Evolutionary conservation across 2,329 filamentous ascomycete species (phyloP).

Genomic region (Colletotrichum sp.): DNA sequence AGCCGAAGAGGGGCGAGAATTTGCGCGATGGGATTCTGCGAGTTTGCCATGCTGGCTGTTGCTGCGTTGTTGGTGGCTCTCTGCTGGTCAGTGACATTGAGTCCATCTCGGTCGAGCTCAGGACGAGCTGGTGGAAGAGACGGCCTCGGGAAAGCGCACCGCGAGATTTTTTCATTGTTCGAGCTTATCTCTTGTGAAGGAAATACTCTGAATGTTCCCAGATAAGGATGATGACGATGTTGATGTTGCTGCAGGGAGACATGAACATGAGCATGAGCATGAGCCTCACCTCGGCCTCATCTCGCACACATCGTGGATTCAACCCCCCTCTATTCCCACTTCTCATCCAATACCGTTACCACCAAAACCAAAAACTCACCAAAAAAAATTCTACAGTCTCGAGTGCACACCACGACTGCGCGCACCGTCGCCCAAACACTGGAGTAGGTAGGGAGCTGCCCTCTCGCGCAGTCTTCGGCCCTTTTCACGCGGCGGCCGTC

Average conservation of each 20-base stretch:
- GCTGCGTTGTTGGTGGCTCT: not conserved
- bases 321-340: slow-evolving; percentile 6
- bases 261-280: not conserved
- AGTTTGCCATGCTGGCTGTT: not conserved
- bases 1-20: slow-evolving; percentile 1
- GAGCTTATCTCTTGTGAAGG: not conserved
- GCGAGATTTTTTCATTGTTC: not conserved
- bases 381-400: not conserved
- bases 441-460: not conserved
- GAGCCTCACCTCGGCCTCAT: not conserved
- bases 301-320: not conserved
- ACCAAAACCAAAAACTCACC: not conserved
- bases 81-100: not conserved
- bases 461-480: not conserved
- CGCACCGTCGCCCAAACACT: not conserved
- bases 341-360: not conserved
- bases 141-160: not conserved
- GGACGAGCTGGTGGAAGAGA: not conserved
- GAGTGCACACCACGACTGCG: not conserved
- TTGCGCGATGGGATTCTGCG: not conserved
- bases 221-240: not conserved
- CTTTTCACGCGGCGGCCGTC: not conserved
- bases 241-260: not conserved
- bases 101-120: not conserved
- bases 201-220: not conserved